These are phyloP conservation scores for Xylaria sp. DNA, from an alignment of 2,329 filamentous ascomycete genomes.

Conservation along the genomic window DNA sequence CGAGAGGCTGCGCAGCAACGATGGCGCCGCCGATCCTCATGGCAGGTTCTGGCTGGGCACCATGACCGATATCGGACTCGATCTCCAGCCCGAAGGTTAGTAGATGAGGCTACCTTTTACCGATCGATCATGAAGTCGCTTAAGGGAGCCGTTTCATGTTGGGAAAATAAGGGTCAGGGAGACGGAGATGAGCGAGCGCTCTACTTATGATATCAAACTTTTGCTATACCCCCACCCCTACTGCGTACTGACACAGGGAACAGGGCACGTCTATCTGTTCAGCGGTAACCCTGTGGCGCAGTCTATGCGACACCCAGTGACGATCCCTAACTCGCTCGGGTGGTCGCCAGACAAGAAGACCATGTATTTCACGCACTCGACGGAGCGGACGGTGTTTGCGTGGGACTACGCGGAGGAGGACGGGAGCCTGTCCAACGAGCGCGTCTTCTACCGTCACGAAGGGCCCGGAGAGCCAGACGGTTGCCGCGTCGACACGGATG, in stretches of 20 bases:
- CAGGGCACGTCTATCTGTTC: slow-evolving; percentile 80
- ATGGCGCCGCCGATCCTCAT: slow-evolving; percentile 81
- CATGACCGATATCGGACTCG: slow-evolving; percentile 78
- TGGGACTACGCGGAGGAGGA: slow-evolving; percentile 73
- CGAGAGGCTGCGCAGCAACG: slow-evolving; percentile 75
- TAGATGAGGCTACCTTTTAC: background rate
- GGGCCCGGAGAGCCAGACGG: slow-evolving; percentile 80
- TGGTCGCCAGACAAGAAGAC: slow-evolving; percentile 79
- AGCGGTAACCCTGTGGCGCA: slow-evolving; percentile 66
- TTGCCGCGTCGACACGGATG: slow-evolving; percentile 83
- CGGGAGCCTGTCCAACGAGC: slow-evolving; percentile 74
- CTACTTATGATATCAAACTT: background rate
- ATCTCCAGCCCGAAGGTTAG: slow-evolving; percentile 68
- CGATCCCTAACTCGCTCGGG: slow-evolving; percentile 85
- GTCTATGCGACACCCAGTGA: slow-evolving; percentile 68
- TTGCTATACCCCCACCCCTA: slow-evolving; percentile 1
- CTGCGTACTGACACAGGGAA: slow-evolving; percentile 20
- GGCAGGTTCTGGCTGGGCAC: slow-evolving; percentile 87
- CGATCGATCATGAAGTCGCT: background rate
- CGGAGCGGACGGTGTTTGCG: slow-evolving; percentile 73
- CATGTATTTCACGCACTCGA: slow-evolving; percentile 87
- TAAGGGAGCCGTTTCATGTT: background rate
- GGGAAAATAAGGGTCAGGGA: background rate
- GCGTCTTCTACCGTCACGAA: slow-evolving; percentile 77
- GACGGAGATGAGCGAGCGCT: slow-evolving; percentile 10